Base-by-base conservation (phyloP, 208 protist species). In the Crithidia bombi region DNA sequence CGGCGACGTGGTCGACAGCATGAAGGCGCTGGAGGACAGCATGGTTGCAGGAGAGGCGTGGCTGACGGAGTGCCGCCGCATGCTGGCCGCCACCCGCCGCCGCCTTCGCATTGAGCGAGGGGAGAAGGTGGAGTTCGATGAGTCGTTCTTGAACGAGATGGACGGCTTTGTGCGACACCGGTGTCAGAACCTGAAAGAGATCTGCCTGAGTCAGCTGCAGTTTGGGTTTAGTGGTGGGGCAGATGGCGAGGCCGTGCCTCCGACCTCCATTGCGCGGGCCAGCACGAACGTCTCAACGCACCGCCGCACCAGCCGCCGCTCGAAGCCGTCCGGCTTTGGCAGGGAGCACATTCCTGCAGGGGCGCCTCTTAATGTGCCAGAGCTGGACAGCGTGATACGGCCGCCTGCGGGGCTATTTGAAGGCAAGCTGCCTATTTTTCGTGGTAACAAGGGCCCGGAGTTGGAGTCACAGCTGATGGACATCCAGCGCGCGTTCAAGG, bases 151-250 rank as follows among this genome's bases (percentile, higher is more conserved):
- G 54, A 97, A 98, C 65, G 97, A 99, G 73, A 98, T 99, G 77
- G 96, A 99, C 65, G 98, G 97, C 61, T 99, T 99, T 64, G 92
- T 99, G 49, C 91, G 97, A 55, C 96, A 99, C 80, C 88, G 98
- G 46, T 99, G 98, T 82, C 83, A 92, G 39, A 98, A 99, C 81
- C 75, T 99, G 64, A 85, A 96, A 17, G 96, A 99, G 64, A 98
- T 99, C 57, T 99, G 98, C 77, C 86, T 97, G 41, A 97, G 94
- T 11, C 98, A 99, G 70, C 73, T 98, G 30, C 98, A 99, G 85
- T 99, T 99, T 74, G 94, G 95, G 28, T 91, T 95, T 71, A 94
- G 93, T 68, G 78, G 79, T 36, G 73, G 64, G 51, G 36, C 63
- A 12, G 55, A 65, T 21, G 54, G 69, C 49, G 72, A 77, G 33